Base-by-base conservation (phyloP, 2,329 filamentous ascomycete species). In the Diaporthe amygdali region DNA sequence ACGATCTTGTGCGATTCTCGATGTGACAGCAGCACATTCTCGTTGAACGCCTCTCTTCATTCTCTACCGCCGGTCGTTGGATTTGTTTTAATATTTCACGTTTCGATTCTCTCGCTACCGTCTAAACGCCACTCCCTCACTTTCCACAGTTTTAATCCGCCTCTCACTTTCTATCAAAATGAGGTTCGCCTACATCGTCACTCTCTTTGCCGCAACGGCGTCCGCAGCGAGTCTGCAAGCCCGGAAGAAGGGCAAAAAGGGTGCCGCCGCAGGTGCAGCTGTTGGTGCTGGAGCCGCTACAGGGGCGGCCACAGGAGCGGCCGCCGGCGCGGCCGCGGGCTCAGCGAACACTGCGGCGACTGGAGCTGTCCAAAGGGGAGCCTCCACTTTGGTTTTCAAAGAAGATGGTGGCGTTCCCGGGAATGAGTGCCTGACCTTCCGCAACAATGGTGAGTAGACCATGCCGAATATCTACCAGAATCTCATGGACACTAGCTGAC, bases 381-480 rank as follows among this genome's bases (percentile, higher is more conserved):
- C 72, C 14, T 67, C 76, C 27, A 82, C 80, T 0, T 73, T 82
- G 5, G 82, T 83, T n/a, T 77, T 82, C 71, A 80, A 78, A 46
- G 82, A 84, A 74, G 75, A 81, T 61, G 77, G 76, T 22, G 82
- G 82, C 25, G 75, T 84, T 7, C 76, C 79, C 0, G 78, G 78
- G 59, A 80, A 80, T 69, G 78, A 80, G 73, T 80, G 78, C 71
- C 74, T 84, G n/a, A 83, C 82, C 17, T 83, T 84, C 74, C 79
- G 82, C 69, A 84, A 84, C 74, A 83, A 83, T 67, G 81, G 81
- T 81, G 72, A 15, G 68, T 41, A 1, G 4, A 56, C 12, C 5
- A 34, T 1, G 1, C 1, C 27, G 5, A 25, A 5, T 6, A 10
- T 30, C 27, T 22, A 34, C 52, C 20, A 32, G 0, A 17, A 41